phyloP scores from a whole-genome alignment of 2,329 filamentous ascomycete species.

The Aspergillus viridinutans region DNA sequence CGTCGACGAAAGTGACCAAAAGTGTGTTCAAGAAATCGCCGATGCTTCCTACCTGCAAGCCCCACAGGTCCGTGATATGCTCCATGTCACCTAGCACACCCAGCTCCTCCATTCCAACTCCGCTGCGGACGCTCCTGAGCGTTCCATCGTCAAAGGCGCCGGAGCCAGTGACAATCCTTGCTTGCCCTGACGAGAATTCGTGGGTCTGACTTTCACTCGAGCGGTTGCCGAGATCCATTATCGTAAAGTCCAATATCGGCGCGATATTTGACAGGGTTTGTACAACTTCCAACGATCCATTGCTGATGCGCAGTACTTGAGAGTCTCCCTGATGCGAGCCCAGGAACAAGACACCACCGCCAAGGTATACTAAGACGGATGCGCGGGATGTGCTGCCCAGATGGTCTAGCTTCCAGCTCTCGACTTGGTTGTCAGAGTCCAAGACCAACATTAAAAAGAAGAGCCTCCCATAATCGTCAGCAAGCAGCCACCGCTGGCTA shows the following conservation, averaged over 20 bases:
- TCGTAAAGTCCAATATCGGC: slow-evolving; percentile 85
- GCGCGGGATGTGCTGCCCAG: slow-evolving; percentile 71
- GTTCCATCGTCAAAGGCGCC: slow-evolving; percentile 87
- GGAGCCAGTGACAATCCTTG: slow-evolving; percentile 86
- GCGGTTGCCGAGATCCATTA: slow-evolving; percentile 93
- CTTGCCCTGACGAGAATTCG: slow-evolving; percentile 92
- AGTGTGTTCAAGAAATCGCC: slow-evolving; percentile 58
- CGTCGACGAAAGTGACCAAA: slow-evolving; percentile 73
- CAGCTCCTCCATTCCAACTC: slow-evolving; percentile 84
- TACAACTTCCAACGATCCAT: slow-evolving; percentile 61
- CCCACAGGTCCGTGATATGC: slow-evolving; percentile 69
- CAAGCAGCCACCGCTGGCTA: slow-evolving; percentile 75
- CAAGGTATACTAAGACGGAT: slow-evolving; percentile 71
- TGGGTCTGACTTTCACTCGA: slow-evolving; percentile 75
- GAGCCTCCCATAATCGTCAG: slow-evolving; percentile 83
- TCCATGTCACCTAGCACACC: slow-evolving; percentile 77
- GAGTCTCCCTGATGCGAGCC: slow-evolving; percentile 92
- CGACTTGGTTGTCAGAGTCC: slow-evolving; percentile 61
- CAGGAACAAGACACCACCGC: slow-evolving; percentile 67
- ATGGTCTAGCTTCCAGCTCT: slow-evolving; percentile 64
- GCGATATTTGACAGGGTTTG: slow-evolving; percentile 81
- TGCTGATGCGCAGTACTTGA: slow-evolving; percentile 66
- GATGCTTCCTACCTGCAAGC: slow-evolving; percentile 53
- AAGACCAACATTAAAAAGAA: slow-evolving; percentile 79
- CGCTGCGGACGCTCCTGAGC: slow-evolving; percentile 84